These are phyloP conservation scores for Achaetomiella virescens DNA, from an alignment of 495 filamentous ascomycete genomes.

Conservation along the genomic window DNA sequence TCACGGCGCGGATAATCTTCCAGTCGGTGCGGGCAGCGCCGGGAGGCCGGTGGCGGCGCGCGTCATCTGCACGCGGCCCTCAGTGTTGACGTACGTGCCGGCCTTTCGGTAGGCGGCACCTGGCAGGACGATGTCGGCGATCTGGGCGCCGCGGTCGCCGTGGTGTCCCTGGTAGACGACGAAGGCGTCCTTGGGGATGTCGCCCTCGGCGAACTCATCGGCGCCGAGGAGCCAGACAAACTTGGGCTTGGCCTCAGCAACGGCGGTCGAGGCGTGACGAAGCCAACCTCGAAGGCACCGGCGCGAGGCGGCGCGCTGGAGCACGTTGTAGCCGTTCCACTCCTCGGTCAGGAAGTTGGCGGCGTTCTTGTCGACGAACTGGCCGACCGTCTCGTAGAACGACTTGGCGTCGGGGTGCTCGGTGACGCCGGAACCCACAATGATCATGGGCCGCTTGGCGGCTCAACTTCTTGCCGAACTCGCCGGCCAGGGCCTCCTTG, in stretches of 20 bases:
- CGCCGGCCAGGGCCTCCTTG: conserved; percentile 76
- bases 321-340: conserved; percentile 96
- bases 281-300: conserved; percentile 93
- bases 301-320: conserved; percentile 85
- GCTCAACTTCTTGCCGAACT: conserved; percentile 84
- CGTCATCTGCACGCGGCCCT: conserved; percentile 89
- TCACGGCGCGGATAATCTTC: conserved; percentile 92
- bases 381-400: conserved; percentile 81
- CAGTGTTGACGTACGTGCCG: conserved; percentile 96
- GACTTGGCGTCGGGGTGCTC: conserved; percentile 88
- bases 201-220: conserved; percentile 72
- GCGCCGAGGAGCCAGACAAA: conserved; percentile 96
- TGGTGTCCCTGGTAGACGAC: conserved; percentile 98
- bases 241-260: conserved; percentile 79
- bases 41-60: conserved; percentile 78
- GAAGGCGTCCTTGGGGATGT: conserved; percentile 90
- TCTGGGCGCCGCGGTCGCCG: conserved; percentile 84
- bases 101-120: conserved; percentile 96
- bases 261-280: conserved; percentile 73
- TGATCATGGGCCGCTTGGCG: conserved; percentile 92
- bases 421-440: conserved; percentile 81
- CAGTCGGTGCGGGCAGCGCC: conserved; percentile 92
- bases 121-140: conserved; percentile 90
- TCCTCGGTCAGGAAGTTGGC: conserved; percentile 79
- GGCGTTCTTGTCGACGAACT: conserved; percentile 87